Base-by-base conservation (phyloP, 805 yeast genomes). In the Zygosaccharomyces siamensis region DNA sequence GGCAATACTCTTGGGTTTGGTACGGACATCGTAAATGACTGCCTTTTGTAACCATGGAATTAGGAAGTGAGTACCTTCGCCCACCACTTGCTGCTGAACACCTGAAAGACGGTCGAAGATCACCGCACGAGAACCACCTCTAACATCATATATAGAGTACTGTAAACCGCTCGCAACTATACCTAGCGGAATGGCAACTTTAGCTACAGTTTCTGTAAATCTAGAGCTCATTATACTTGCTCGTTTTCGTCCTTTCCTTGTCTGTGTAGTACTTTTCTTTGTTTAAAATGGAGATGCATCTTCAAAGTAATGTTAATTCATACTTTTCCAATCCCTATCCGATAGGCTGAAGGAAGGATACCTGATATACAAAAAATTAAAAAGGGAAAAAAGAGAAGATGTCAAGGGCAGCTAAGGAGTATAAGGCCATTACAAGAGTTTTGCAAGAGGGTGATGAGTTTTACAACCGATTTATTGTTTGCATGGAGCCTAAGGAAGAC, bases 31-130 rank as follows among this genome's bases (percentile, higher is more conserved):
- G 68, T 79, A 93, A 14, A 89, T 72, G 43, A 93, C 78, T 3
- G 98, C 95, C 66, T 81, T 83, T 68, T 93, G 99, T 56, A 93
- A 74, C 98, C 99, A 93, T 46, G 99, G 99, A 46, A 93, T 68
- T 55, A 90, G 73, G 69, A 93, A 93, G 70, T 93, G 98, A 21
- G 98, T 86, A 51, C 99, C 99, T 72, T 93, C 99, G 26, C 97
- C 96, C 51, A 90, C 75, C 21, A 93, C 97, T n/a, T 73, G 72
- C 60, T 81, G 82, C 68, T 87, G 85, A 46, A 93, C 95, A 72
- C 99, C 99, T 39, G 77, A 72, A 50, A 93, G 70, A 60, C 99
- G 78, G 73, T 93, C 98, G 64, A 93, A 93, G 54, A 93, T 86
- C 46, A 93, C 96, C 21, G 97, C 99, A 66, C 99, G 78, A 50